Evolutionary conservation across 2,329 filamentous ascomycete genomes (phyloP).

Genomic region (Pyricularia pennisetigena): DNA sequence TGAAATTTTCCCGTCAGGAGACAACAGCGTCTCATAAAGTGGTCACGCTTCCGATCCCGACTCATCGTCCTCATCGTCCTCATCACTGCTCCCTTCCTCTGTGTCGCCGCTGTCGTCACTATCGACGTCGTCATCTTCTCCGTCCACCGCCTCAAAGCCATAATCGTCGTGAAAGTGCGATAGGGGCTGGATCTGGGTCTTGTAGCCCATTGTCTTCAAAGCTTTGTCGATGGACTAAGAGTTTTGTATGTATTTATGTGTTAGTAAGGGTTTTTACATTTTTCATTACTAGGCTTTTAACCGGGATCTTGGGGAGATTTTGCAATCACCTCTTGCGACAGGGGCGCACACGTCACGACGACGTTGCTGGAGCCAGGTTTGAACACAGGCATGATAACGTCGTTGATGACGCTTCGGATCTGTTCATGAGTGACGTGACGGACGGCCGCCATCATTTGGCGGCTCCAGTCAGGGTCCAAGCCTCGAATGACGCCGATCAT

Average conservation of each 20-base stretch:
- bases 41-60: constrained; percentile 19
- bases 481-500: constrained; percentile 69
- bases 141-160: constrained; percentile 57
- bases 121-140: constrained; percentile 50
- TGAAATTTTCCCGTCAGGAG: background rate
- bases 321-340: constrained; percentile 69
- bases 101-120: constrained; percentile 42
- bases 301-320: background rate
- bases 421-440: constrained; percentile 66
- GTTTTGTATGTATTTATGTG: constrained; percentile 3
- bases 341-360: constrained; percentile 77
- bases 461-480: constrained; percentile 67
- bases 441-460: constrained; percentile 67
- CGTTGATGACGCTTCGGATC: constrained; percentile 62
- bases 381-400: constrained; percentile 73
- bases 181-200: constrained; percentile 62
- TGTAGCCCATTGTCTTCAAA: constrained; percentile 69
- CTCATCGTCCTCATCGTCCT: constrained; percentile 26
- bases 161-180: constrained; percentile 85
- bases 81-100: constrained; percentile 24
- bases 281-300: background rate
- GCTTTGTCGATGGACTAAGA: constrained; percentile 62
- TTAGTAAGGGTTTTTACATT: constrained; percentile 7
- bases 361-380: constrained; percentile 71
- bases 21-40: constrained; percentile 3